These are phyloP conservation scores for Arthrobotrys sphaeroides DNA, from an alignment of 2,329 filamentous ascomycete species.

Conservation along the genomic window DNA sequence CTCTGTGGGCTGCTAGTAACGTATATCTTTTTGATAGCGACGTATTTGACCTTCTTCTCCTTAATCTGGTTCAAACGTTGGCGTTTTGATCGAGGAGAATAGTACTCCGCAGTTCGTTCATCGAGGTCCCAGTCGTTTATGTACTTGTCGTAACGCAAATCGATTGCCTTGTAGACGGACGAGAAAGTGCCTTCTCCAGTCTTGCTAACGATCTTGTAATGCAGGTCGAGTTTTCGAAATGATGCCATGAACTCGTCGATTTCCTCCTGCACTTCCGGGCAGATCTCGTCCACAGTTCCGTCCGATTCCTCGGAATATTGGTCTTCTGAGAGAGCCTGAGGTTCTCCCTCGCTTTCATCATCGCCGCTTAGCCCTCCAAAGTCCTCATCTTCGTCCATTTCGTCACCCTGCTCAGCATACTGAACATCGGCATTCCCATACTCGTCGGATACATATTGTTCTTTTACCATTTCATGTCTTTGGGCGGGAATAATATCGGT, in stretches of 20 bases:
- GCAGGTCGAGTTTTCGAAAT: conserved; percentile 83
- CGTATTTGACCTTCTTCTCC: conserved; percentile 74
- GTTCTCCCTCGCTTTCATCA: conserved; percentile 17
- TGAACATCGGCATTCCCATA: conserved; percentile 53
- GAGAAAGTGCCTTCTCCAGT: conserved; percentile 99
- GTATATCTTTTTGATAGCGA: conserved; percentile 99
- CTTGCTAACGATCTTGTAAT: conserved; percentile 90
- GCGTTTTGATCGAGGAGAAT: conserved; percentile 63
- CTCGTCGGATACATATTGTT: conserved; percentile 17
- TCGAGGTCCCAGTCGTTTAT: conserved; percentile 86
- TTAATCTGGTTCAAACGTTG: conserved; percentile 59
- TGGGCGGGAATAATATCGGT: neutral
- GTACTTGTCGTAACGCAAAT: conserved; percentile 83
- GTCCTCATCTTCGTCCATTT: conserved; percentile 14
- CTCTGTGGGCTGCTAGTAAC: conserved; percentile 93
- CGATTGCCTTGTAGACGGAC: conserved; percentile 98
- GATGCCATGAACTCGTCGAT: conserved; percentile 84
- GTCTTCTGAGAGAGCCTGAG: conserved; percentile 20
- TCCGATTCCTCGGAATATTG: conserved; percentile 56
- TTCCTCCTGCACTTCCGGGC: conserved; percentile 76
- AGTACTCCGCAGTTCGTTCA: conserved; percentile 62
- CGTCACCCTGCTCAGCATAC: conserved; percentile 58
- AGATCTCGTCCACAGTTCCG: conserved; percentile 62
- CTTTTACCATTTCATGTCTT: neutral
- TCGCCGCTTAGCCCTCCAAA: neutral